A percentile compares a stretch with the other conserved stretches of the same genome.
Conservation (phyloP, 202 grass and related monocot species). For the Carex arenaria region DNA sequence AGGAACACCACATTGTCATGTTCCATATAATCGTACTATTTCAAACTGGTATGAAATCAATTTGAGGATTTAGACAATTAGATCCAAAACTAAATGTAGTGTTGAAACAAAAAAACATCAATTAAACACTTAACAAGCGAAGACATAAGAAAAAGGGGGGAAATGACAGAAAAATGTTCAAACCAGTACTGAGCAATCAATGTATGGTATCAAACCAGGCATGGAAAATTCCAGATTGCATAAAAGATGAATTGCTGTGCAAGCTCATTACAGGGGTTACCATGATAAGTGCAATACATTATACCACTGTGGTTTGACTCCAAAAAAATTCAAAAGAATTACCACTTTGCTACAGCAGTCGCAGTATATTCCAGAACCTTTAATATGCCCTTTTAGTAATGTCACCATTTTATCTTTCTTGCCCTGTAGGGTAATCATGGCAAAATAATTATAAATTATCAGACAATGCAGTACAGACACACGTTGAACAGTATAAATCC, state of each 20-base stretch:
- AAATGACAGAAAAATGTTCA: neutral
- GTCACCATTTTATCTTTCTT: conserved; percentile 27
- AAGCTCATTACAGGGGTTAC: neutral
- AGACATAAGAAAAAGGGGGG: neutral
- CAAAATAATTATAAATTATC: neutral
- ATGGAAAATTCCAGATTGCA: neutral
- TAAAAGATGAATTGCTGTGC: neutral
- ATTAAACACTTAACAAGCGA: neutral
- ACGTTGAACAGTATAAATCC: neutral
- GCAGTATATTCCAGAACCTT: conserved; percentile 81
- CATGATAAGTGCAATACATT: conserved; percentile 24
- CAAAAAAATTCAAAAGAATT: conserved; percentile 21
- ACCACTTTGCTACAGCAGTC: conserved; percentile 86
- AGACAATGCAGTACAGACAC: neutral
- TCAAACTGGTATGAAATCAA: neutral
- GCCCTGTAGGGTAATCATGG: conserved; percentile 1
- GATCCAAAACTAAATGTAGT: neutral
- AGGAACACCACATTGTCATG: neutral
- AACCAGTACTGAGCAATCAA: neutral
- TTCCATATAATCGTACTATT: neutral
- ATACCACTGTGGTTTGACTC: conserved; percentile 2
- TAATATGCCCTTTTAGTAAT: conserved; percentile 87
- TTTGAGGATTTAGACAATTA: neutral
- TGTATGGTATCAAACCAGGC: neutral
- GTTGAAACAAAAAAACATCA: neutral